Percentiles rank a stretch among this genome's conserved stretches.
These are phyloP conservation scores for Hemisphaericaspora subhashii DNA, from an alignment of 1,139 yeast species.

Conservation along the genomic window DNA sequence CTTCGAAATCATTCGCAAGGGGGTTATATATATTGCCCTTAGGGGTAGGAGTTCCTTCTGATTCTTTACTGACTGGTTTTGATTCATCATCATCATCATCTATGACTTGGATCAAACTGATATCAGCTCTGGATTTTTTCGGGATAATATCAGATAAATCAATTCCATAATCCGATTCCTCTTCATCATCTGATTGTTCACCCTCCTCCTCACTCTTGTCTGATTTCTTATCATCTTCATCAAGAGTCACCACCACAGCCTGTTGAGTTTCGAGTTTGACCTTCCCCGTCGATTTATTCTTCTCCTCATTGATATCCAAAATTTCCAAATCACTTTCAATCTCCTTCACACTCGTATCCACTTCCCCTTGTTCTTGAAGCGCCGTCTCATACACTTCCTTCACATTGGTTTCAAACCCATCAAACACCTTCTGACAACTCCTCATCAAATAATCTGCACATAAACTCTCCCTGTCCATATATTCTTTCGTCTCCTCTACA, in stretches of 20 bases:
- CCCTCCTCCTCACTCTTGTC: slow-evolving; percentile 5
- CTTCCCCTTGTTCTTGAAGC: slow-evolving; percentile 21
- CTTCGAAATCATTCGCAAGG: too few species aligned
- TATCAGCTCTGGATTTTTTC: neutral
- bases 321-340: slow-evolving; percentile 11
- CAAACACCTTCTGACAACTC: slow-evolving; percentile 45
- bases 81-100: neutral
- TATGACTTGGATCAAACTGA: too few species aligned
- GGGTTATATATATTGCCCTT: too few species aligned
- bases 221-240: slow-evolving; percentile 6
- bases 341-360: slow-evolving; percentile 15
- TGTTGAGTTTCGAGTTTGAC: too few species aligned
- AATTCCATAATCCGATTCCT: neutral
- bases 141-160: slow-evolving; percentile 3
- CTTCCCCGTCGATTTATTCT: too few species aligned
- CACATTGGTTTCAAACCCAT: slow-evolving; percentile 39
- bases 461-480: slow-evolving; percentile 25
- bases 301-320: slow-evolving; percentile 12
- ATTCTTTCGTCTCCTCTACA: slow-evolving; percentile 32
- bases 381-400: slow-evolving; percentile 29
- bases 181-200: neutral
- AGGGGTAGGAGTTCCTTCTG: too few species aligned
- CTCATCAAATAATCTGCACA: slow-evolving; percentile 32
- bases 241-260: too few species aligned
- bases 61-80: neutral